phyloP scores from a whole-genome alignment of 169 alveolate species.

The Plasmodium knowlesi region DNA sequence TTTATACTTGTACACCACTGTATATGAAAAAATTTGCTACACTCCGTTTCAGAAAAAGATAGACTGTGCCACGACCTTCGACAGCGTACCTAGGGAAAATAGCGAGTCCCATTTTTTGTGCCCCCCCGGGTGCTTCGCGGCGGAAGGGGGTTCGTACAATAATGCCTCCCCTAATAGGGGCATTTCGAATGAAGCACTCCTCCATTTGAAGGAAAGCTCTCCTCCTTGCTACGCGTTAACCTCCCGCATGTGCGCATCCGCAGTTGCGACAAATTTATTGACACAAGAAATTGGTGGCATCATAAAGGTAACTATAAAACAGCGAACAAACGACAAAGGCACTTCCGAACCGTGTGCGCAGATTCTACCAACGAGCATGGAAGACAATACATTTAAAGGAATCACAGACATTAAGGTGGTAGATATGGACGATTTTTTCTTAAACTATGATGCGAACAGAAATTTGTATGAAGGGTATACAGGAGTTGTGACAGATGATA shows the following conservation, averaged over 20 bases:
- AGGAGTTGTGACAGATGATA: slow-evolving; percentile 75
- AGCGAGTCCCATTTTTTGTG: slow-evolving; percentile 49
- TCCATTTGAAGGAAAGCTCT: background rate
- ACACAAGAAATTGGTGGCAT: slow-evolving; percentile 31
- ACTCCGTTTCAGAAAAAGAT: slow-evolving; percentile 35
- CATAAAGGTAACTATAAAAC: slow-evolving; percentile 24
- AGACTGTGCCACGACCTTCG: slow-evolving; percentile 45
- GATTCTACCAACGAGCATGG: slow-evolving; percentile 25
- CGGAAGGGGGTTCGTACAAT: background rate
- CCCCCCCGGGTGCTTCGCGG: slow-evolving; percentile 18
- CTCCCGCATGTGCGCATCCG: slow-evolving; percentile 51
- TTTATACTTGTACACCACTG: slow-evolving; percentile 49
- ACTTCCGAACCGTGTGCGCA: slow-evolving; percentile 37
- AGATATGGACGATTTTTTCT: slow-evolving; percentile 71
- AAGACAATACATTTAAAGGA: slow-evolving; percentile 49
- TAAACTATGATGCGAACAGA: slow-evolving; percentile 33
- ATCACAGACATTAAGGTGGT: slow-evolving; percentile 69
- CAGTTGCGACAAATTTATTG: slow-evolving; percentile 22
- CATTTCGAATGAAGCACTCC: background rate
- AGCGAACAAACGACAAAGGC: slow-evolving; percentile 14
- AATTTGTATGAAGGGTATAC: slow-evolving; percentile 53
- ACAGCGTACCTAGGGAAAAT: slow-evolving; percentile 27
- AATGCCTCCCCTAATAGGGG: background rate
- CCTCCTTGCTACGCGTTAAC: slow-evolving; percentile 18
- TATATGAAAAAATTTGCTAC: slow-evolving; percentile 57